Evolutionary conservation across 768 basidiomycete species (phyloP), one percentile per base, ranked within the genome.

Genomic region (Lactarius deliciosus): DNA sequence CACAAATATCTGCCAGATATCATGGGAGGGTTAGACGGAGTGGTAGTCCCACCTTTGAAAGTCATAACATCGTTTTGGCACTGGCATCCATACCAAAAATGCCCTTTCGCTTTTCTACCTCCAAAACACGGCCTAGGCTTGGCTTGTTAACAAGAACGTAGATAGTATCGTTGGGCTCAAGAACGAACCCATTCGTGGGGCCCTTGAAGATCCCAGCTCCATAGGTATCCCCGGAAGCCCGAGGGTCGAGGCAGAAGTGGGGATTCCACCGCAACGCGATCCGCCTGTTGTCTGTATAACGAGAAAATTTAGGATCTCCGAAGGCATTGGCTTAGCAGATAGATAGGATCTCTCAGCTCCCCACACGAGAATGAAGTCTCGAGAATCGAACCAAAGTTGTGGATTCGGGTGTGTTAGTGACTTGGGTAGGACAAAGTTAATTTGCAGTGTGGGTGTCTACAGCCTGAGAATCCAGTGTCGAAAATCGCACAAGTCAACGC

Each of bases 271-370:
- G 45, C 30, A 61, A 47, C 6, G 60, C 32, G 20, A 61, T 32
- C 10, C 45, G 45, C 34, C 34, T n/a, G 6, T 61, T 2, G 5
- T 61, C 45, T 22, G 25, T 47, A 34, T 50, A 50, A 32, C 45
- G 60, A 50, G 60, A 28, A 38, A 61, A 50, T 50, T 61, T 61
- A 61, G 28, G 18, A 61, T 61, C n/a, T 61, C 60, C 28, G 60
- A 50, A n/a, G 32, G 8, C 20, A 18, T 22, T 50, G 45, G 32
- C 9, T 50, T 22, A 25, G 10, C 6, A 22, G 60, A 40, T 6
- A 50, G 43, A 32, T 32, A 32, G 32, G 18, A 61, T 32, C 32
- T 61, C 60, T 61, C 6, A 20, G 22, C 20, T 28, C 25, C 25
- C 7, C 30, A 28, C 18, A 30, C 50, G 10, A 61, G 60, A 61